Base-by-base conservation (phyloP, 768 basidiomycete genomes). In the Clitopilus passeckerianus region DNA sequence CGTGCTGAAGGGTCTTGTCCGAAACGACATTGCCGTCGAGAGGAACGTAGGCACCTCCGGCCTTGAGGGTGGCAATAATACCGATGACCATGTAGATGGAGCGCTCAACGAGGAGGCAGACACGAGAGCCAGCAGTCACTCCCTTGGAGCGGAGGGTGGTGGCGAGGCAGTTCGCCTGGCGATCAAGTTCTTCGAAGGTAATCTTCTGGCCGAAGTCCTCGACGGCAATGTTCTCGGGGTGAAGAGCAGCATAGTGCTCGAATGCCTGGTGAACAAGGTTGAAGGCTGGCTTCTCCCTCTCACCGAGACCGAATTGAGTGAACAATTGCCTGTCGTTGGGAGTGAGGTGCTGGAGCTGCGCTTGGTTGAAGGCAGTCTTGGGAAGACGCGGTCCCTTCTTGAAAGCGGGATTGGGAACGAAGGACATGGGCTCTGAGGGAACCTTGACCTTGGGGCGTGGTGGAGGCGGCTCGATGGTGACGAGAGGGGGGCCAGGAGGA, bases 11-110 rank as follows among this genome's bases (percentile, higher is more conserved):
- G 1, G 81, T 81, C 30, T 75, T 74, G 62, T 84, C 79, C 16
- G 83, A 81, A 58, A 83, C 81, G 52, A 83, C 78, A 43, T 77
- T 78, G 9, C 82, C 84, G 64, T 86, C 85, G 34, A 84, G 70
- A 6, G 84, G 85, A 9, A 85, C 80, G 61, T 86, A 86, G 2
- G 82, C 78, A 12, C 77, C 84, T 5, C 84, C 84, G 8, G 82
- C 79, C 64, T 86, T 86, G n/a, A 86, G 67, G 50, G 86, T 81
- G 5, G 77, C 84, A 18, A 82, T 69, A 41, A 84, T 74, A 74
- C 84, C 78, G 9, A 72, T 63, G 16, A 55, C 54, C 54, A 55
- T 55, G 33, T 34, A 55, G 37, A 86, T 80, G n/a, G 80, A 83
- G 22, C 85, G 79, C 59, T 82, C 79, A 7, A 79, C 77, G 10